A percentile compares a stretch with the other conserved stretches of the same genome.
phyloP scores from a whole-genome alignment of 2,329 filamentous ascomycete genomes.

The Beauveria sp. region DNA sequence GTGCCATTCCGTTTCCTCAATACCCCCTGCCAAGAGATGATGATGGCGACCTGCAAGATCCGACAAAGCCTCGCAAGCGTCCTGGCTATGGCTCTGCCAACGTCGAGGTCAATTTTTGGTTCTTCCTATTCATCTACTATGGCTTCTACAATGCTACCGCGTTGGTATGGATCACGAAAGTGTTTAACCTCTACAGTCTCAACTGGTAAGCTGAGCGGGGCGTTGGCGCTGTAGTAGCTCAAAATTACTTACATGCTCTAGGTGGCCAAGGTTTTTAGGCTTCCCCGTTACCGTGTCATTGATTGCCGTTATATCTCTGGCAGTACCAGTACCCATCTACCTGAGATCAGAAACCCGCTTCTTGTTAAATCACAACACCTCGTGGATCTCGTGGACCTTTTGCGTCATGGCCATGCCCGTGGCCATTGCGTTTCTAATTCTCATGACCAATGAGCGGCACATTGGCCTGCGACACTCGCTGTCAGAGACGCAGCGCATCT shows the following conservation, averaged over 20 bases:
- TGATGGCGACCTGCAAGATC: constrained; percentile 21
- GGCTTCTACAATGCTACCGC: constrained; percentile 61
- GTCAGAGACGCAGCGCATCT: constrained; percentile 60
- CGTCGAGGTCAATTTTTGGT: constrained; percentile 64
- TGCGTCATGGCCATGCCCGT: constrained; percentile 63
- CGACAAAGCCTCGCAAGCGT: constrained; percentile 17
- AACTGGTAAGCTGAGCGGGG: constrained; percentile 42
- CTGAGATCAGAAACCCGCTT: constrained; percentile 43
- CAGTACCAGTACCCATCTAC: constrained; percentile 53
- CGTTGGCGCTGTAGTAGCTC: not conserved
- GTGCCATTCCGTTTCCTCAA: constrained; percentile 55
- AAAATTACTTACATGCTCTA: constrained; percentile 14
- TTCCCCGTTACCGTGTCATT: constrained; percentile 55
- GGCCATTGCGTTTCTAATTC: constrained; percentile 55
- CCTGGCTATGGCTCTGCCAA: constrained; percentile 53
- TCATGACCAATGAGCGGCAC: constrained; percentile 57
- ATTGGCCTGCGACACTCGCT: constrained; percentile 52
- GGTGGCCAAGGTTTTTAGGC: constrained; percentile 56
- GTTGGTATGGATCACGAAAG: constrained; percentile 63
- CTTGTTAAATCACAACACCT: constrained; percentile 54
- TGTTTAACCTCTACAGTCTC: constrained; percentile 63
- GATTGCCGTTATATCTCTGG: constrained; percentile 53
- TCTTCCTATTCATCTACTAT: constrained; percentile 64
- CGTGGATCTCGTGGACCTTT: constrained; percentile 64
- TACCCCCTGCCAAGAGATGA: constrained; percentile 45